These are phyloP conservation scores for Discostella stelligeroides DNA, from an alignment of 108 stramenopile species.

Conservation along the genomic window DNA sequence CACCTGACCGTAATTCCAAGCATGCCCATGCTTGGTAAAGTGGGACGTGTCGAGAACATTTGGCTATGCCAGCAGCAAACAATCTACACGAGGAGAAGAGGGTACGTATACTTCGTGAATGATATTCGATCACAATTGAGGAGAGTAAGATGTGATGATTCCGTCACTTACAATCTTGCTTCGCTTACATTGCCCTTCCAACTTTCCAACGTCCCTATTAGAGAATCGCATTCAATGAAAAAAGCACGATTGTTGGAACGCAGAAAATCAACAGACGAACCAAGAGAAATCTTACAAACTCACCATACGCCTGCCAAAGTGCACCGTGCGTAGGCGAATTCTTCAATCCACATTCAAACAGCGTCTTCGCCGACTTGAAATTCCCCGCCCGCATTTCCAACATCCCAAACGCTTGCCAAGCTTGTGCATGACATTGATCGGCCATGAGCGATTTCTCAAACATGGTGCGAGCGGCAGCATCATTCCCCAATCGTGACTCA, in stretches of 20 bases:
- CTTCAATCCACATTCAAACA: constrained; percentile 82
- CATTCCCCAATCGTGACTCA: constrained; percentile 77
- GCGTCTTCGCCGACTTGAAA: constrained; percentile 59
- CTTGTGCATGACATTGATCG: constrained; percentile 77
- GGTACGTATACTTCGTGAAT: not conserved
- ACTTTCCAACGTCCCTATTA: constrained; percentile 57
- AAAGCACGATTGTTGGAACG: not conserved
- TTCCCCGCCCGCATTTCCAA: constrained; percentile 87
- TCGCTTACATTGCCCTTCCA: constrained; percentile 60
- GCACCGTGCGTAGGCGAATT: constrained; percentile 72
- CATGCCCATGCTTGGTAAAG: constrained; percentile 83
- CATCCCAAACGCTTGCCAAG: constrained; percentile 92
- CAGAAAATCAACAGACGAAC: not conserved
- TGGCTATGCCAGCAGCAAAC: constrained; percentile 71
- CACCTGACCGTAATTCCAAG: constrained; percentile 68
- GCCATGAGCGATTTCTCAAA: constrained; percentile 66
- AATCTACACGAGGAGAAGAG: constrained; percentile 20
- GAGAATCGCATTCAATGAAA: not conserved
- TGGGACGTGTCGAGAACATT: constrained; percentile 66
- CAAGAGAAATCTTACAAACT: constrained; percentile 16
- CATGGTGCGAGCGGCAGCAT: constrained; percentile 60
- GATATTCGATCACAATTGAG: not conserved
- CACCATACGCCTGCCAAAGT: constrained; percentile 82
- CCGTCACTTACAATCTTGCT: constrained; percentile 50
- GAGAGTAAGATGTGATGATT: not conserved